Conservation (phyloP, 148 eudicot species). For the Silene conica region DNA sequence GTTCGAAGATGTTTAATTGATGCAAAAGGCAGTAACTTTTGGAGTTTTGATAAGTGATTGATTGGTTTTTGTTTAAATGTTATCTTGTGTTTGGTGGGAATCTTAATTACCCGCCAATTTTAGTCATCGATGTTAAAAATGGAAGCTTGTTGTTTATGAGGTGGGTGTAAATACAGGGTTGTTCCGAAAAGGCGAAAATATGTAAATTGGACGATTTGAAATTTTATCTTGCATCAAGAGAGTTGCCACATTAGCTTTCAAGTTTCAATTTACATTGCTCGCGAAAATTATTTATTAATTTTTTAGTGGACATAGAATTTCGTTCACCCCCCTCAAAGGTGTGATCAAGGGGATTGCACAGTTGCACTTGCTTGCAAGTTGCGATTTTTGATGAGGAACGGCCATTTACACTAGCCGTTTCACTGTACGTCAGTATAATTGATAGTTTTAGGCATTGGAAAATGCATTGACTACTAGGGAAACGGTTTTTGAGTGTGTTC, state of each 20-base stretch:
- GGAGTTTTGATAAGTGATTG: background rate
- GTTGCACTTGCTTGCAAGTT: background rate
- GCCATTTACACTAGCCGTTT: background rate
- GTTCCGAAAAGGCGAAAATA: background rate
- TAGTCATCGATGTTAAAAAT: background rate
- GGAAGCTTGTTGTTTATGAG: background rate
- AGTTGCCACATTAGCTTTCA: background rate
- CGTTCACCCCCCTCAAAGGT: no score
- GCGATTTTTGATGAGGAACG: background rate
- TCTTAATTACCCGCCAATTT: constrained; percentile 17
- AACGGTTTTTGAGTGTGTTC: background rate
- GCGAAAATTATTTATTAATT: no score
- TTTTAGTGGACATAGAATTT: no score
- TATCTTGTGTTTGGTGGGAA: constrained; percentile 1
- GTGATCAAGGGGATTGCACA: no score
- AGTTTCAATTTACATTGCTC: background rate
- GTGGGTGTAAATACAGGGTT: background rate
- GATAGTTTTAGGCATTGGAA: background rate
- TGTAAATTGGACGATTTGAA: no score
- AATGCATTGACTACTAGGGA: background rate
- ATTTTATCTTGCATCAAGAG: no score
- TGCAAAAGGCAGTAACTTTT: background rate
- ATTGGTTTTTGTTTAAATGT: background rate
- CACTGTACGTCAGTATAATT: background rate
- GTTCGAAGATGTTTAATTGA: background rate